Evolutionary conservation across 192 early-diverging fungal species (phyloP).

Genomic region (Rhizophagus prolifer): DNA sequence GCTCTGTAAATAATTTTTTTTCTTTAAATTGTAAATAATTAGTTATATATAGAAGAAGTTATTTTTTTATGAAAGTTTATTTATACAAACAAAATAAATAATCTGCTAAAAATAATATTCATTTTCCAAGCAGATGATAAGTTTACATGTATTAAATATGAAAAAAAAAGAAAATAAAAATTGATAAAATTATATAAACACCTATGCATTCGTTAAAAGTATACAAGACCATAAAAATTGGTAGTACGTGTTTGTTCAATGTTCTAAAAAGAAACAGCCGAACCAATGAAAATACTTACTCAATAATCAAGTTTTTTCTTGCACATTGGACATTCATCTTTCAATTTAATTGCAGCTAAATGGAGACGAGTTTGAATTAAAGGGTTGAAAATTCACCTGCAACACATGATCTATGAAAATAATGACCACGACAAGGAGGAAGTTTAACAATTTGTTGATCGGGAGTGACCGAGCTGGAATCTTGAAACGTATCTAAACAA

Average conservation of each 20-base stretch:
- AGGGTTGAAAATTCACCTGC: slow-evolving; percentile 11
- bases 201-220: too few relatives aligned
- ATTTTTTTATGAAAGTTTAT: neutral
- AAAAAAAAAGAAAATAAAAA: too few relatives aligned
- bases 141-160: too few relatives aligned
- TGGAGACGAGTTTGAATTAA: neutral
- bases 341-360: slow-evolving; percentile 29
- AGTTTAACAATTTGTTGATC: slow-evolving; percentile 30
- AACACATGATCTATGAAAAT: slow-evolving; percentile 29
- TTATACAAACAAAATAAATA: neutral
- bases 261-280: too few relatives aligned
- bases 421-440: slow-evolving; percentile 28
- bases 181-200: too few relatives aligned
- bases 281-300: neutral
- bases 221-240: too few relatives aligned
- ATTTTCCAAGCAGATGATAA: too few relatives aligned
- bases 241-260: too few relatives aligned
- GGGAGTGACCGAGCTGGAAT: neutral
- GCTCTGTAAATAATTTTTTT: neutral
- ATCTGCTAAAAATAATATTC: neutral
- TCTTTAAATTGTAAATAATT: neutral
- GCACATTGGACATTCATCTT: slow-evolving; percentile 30
- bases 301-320: slow-evolving; percentile 29
- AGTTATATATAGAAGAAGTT: neutral
- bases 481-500: slow-evolving; percentile 22